Evolutionary conservation across 805 yeast genomes (phyloP), one percentile per base, ranked within the genome.

Genomic region (Metschnikowia similis): DNA sequence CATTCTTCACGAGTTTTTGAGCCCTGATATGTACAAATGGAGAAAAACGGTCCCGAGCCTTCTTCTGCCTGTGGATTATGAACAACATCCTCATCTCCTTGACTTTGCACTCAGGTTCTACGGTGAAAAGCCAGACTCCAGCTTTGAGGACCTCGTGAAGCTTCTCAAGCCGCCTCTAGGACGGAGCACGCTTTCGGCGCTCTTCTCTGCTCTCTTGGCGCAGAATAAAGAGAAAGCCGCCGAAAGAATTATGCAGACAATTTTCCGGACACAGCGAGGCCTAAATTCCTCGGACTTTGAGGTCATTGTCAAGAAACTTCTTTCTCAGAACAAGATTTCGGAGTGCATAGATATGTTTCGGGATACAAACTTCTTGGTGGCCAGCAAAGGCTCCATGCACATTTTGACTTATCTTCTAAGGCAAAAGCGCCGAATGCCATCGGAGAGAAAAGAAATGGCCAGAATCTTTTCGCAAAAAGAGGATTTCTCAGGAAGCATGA

Each of bases 121-220:
- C 40, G 68, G 68, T n/a, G 50, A 49, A 17, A 40, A 50, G 6
- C 43, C 36, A 7, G 40, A 56, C 41, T 8, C 36, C 13, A 17
- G 41, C 11, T 55, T 53, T 16, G 60, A 61, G n/a, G 31, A 26
- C 11, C 55, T 67, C 26, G 51, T 66, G 6, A 55, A 58, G 30
- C 44, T 50, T 31, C 52, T 70, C 14, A 50, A 45, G n/a, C 61
- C 69, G 5, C 74, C 73, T 7, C 52, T 71, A n/a, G 54, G 58
- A 29, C 53, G 74, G 26, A 63, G 62, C 57, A 62, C 72, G 2
- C 53, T 72, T 6, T 63, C 72, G 4, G 64, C 63, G 52, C 56
- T 73, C 30, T 66, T 72, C 42, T 53, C 58, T 16, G 56, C 66
- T 6, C 70, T 71, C 42, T 48, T 68, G 35, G 28, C 36, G 11